A percentile compares a stretch with the other conserved stretches of the same genome.
Conservation (phyloP, 495 filamentous ascomycete species). For the Mytilinidion resinicola region DNA sequence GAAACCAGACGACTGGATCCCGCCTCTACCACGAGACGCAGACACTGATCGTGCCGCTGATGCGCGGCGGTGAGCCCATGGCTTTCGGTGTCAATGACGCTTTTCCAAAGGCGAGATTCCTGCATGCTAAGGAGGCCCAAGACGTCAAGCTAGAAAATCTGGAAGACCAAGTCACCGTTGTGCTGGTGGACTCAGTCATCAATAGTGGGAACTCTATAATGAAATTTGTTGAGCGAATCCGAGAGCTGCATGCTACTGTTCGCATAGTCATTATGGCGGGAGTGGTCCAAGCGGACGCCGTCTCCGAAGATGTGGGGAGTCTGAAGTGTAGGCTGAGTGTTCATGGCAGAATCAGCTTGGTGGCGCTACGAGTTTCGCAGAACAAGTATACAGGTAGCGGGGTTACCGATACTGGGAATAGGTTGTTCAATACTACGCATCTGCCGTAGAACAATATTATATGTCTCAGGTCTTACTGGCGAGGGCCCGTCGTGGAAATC, state of each 20-base stretch:
- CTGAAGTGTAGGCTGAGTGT: constrained; percentile 31
- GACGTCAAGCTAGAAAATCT: constrained; percentile 47
- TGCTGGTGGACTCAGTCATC: constrained; percentile 59
- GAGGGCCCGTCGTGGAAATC: too few relatives aligned
- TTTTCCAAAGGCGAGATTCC: constrained; percentile 49
- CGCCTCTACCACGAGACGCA: constrained; percentile 45
- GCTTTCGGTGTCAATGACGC: constrained; percentile 55
- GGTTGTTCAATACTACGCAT: constrained; percentile 58
- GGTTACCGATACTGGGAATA: constrained; percentile 52
- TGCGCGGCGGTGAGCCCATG: constrained; percentile 64
- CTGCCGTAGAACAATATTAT: too few relatives aligned
- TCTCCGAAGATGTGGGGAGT: constrained; percentile 24
- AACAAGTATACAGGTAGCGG: constrained; percentile 51
- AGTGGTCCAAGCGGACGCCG: constrained; percentile 46
- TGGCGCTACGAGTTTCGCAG: constrained; percentile 50
- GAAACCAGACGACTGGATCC: constrained; percentile 44
- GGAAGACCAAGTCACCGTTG: constrained; percentile 35
- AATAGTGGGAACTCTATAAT: constrained; percentile 51
- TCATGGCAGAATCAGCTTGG: constrained; percentile 35
- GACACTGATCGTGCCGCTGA: constrained; percentile 55
- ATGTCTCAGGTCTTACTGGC: too few relatives aligned
- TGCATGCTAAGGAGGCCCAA: constrained; percentile 46
- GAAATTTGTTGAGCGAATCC: constrained; percentile 50
- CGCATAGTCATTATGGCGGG: constrained; percentile 53
- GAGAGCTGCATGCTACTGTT: constrained; percentile 39